Base-by-base conservation (phyloP, 73 alveolate genomes). In the Durusdinium trenchii region DNA sequence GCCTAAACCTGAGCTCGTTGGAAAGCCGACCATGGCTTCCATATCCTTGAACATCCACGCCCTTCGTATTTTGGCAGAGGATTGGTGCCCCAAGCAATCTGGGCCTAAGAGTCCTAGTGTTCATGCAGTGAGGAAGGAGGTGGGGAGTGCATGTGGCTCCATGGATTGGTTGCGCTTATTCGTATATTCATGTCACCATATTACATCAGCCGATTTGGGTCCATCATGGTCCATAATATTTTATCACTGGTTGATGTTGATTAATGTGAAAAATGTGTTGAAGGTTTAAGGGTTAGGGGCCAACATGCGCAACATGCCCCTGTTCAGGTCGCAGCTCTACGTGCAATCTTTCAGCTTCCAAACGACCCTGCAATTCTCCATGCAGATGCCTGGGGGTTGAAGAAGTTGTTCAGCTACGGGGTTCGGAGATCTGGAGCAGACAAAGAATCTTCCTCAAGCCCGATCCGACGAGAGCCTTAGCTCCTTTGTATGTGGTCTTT, bases 371-470 rank as follows among this genome's bases (percentile, higher is more conserved):
- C 81, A 12, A 32, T 12, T 67, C 81, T 67, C 42, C 81, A 67
- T 20, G 42, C 45, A 18, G 81, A 67, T 67, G n/a, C 81, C 18
- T 67, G 81, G 81, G 81, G 81, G 3, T 35, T 67, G 45, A 67
- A 67, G 81, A 67, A 67, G 81, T 35, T 67, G n/a, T 67, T 67
- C 81, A 30, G 46, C 81, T 67, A 67, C 42, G 81, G 46, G 42
- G 20, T 36, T 3, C 81, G 81, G 18, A 71, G 38, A n/a, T 32
- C 52, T 71, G 84, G 84, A 6, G 32, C 38, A 36, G 84, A 51
- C 52, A n/a, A 32, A 28, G 51, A 67, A 20, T 30, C 23, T 57
- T 57, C 69, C 12, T 57, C 69, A 57, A 16, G 32, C 12, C 79
- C 79, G 32, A 67, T 6, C 42, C 42, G 81, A 36, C 20, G 81